Evolutionary conservation across 2,329 filamentous ascomycete species (phyloP), one percentile per base, ranked within the genome.

Genomic region (Talaromyces sp.): DNA sequence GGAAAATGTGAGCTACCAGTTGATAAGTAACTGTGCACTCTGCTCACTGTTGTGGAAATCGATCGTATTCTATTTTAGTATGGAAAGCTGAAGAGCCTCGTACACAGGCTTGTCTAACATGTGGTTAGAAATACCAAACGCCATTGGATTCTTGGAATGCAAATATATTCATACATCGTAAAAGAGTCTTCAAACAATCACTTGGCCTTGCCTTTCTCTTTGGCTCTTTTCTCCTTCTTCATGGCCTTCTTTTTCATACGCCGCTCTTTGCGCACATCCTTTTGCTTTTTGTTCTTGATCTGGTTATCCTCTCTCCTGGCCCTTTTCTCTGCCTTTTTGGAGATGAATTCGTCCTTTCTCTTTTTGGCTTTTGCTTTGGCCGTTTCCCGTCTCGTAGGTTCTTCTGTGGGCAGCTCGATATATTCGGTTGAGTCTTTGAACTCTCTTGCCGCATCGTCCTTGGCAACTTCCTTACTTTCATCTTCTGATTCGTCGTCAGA

Each of bases 301-400:
- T 51, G 27, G 25, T 60, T 62, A 15, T 15, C 62, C 25, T 59
- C 57, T 22, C 39, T 54, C 28, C 33, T 62, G 15, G 39, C 59
- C 51, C 59, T 49, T 15, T 55, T 52, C 27, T 54, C 44, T 11
- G 58, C 59, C 27, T 55, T 59, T 36, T 54, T 61, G 9, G 53
- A 62, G 8, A 56, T 42, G 27, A 44, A 4, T 19, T 55, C 55
- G 9, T 61, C 58, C 49, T 58, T 63, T 39, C 49, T 60, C 39
- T 61, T 58, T 44, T 52, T 63, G 10, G 57, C 55, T 51, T 63
- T 63, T 39, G 54, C n/a, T 49, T 60, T 63, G 51, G 61, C 61
- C 15, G 54, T 63, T 44, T 57, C 58, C 32, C 52, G 32, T 3
- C 47, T 47, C 22, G 33, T 39, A 7, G 33, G 22, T 49, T 47